phyloP scores from a whole-genome alignment of 257 asterid genomes.

The Mitragyna speciosa region DNA sequence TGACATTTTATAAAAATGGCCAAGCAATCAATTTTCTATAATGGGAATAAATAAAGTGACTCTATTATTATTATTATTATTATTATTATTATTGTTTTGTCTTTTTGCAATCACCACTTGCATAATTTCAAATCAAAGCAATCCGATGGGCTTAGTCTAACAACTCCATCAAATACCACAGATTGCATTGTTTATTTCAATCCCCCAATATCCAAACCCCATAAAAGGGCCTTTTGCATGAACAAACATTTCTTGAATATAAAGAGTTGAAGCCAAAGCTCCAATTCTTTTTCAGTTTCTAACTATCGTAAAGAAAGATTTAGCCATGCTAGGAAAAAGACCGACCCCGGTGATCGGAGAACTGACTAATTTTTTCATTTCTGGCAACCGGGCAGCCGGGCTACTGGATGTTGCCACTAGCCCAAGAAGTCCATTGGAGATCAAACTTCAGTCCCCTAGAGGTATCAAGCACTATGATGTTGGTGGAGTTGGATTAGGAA shows the following conservation, averaged over 20 bases:
- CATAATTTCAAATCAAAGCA: slow-evolving; percentile 47
- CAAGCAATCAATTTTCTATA: slow-evolving; percentile 33
- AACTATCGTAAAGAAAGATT: background rate
- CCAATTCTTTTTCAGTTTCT: background rate
- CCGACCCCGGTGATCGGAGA: slow-evolving; percentile 58
- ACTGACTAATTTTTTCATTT: slow-evolving; percentile 40
- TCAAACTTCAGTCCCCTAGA: slow-evolving; percentile 55
- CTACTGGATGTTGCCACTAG: slow-evolving; percentile 24
- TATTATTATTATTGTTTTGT: background rate
- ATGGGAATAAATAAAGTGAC: slow-evolving; percentile 6
- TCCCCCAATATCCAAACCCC: background rate
- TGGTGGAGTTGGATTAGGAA: slow-evolving; percentile 81
- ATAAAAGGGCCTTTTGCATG: slow-evolving; percentile 17
- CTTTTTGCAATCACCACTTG: slow-evolving; percentile 12
- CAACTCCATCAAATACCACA: slow-evolving; percentile 46
- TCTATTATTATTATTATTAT: slow-evolving; percentile 1
- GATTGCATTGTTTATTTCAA: background rate
- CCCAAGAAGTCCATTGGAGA: slow-evolving; percentile 47
- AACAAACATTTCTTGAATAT: background rate
- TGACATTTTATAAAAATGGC: slow-evolving; percentile 40
- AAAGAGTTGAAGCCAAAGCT: slow-evolving; percentile 8
- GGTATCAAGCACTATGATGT: slow-evolving; percentile 49
- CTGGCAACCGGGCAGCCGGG: slow-evolving; percentile 31
- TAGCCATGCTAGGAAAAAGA: slow-evolving; percentile 57
- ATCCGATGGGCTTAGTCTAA: slow-evolving; percentile 52